These are phyloP conservation scores for Halophytophthora batemanensis DNA, from an alignment of 352 stramenopile genomes.

Conservation along the genomic window DNA sequence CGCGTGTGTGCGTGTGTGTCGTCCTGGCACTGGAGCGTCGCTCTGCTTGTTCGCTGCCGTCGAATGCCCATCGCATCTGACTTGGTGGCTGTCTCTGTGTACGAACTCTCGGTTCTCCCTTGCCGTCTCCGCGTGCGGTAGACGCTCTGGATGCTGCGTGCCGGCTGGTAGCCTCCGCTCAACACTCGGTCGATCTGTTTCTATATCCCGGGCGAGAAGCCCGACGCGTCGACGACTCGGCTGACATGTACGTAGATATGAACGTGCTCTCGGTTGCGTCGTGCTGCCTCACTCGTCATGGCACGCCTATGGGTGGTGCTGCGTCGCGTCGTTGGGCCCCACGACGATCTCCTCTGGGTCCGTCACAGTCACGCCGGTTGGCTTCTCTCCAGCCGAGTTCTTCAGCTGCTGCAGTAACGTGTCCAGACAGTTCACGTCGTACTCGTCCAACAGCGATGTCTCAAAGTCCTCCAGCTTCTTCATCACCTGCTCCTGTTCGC, in stretches of 20 bases:
- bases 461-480: constrained; percentile 88
- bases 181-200: constrained; percentile 26
- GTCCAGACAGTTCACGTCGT: constrained; percentile 81
- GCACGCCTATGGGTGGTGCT: constrained; percentile 29
- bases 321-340: constrained; percentile 35
- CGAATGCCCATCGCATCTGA: constrained; percentile 34
- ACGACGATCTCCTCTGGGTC: constrained; percentile 65
- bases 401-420: constrained; percentile 82
- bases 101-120: constrained; percentile 29
- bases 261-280: constrained; percentile 13
- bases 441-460: constrained; percentile 82
- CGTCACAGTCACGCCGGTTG: constrained; percentile 31
- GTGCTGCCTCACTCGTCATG: background rate
- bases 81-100: constrained; percentile 34
- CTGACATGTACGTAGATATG: constrained; percentile 39
- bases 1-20: constrained; percentile 25
- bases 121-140: constrained; percentile 14
- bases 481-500: constrained; percentile 84
- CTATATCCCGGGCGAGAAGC: constrained; percentile 16
- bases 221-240: constrained; percentile 9
- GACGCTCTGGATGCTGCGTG: constrained; percentile 3
- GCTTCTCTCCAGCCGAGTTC: constrained; percentile 42
- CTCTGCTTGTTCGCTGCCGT: constrained; percentile 29
- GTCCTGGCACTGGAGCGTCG: constrained; percentile 28
- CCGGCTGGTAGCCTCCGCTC: background rate